Base-by-base conservation (phyloP, 371 early-diverging fungal genomes). In the Lichtheimia ramosa region DNA sequence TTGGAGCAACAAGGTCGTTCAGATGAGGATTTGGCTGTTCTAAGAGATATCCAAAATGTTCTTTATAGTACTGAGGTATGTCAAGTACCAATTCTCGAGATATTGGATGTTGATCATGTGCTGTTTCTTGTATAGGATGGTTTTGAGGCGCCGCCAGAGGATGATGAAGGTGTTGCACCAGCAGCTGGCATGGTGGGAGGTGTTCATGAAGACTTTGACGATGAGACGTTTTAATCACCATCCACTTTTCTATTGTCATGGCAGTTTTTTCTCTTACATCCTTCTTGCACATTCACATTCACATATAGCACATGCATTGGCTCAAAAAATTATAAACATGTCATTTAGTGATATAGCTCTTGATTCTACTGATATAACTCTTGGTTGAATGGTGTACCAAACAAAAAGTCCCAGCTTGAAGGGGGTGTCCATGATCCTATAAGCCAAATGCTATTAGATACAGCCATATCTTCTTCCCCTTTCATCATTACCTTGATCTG, bases 11-110 rank as follows among this genome's bases (percentile, higher is more conserved):
- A 78, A 0, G 66, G 62, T 24, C 51, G 39, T 23, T 56, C 66
- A 27, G 55, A 53, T 6, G 55, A 59, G 12, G 64, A 68, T 49
- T 21, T 52, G 16, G 46, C 62, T 34, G 69, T 89, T 41, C 73
- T 89, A 51, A 87, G 86, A 73, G 85, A 89, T 3, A 87, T 96
- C 64, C 92, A 93, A 68, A 74, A 68, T 27, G 85, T 92, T 59
- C 83, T 94, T 64, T 95, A 94, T 67, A 89, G 84, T 72, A 95
- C 95, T 48, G 96, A 95, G 62, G 65, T 65, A 65, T 46, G 21
- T 5, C 7, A 46, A 18, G 2, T 8, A 46, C 7, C 46, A 46
- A 21, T 7, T 16, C 5, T 20, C 34, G 28, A 21, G 10, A 42
- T 20, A 51, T 5, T 34, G 25, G 49, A 24, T 10, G 43, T 23